A percentile compares a stretch with the other conserved stretches of the same genome.
These are phyloP conservation scores for Sugiyamaella mastotermitis DNA, from an alignment of 805 yeast species.

Conservation along the genomic window DNA sequence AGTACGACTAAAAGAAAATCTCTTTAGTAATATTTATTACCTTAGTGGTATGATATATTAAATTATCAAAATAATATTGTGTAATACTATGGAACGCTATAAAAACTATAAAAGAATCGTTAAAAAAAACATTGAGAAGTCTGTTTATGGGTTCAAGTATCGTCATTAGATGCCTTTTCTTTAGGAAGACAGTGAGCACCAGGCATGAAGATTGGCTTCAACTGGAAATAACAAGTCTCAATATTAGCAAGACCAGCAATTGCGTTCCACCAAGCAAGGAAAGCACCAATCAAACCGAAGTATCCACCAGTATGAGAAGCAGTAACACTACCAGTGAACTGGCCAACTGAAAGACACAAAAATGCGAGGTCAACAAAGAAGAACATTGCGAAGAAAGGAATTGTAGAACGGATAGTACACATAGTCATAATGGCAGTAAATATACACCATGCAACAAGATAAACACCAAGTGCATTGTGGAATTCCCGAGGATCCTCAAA, in stretches of 20 bases:
- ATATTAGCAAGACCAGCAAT: slow-evolving; percentile 55
- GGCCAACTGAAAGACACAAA: slow-evolving; percentile 38
- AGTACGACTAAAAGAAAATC: too few species aligned
- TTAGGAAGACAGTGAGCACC: slow-evolving; percentile 25
- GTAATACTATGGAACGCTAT: too few species aligned
- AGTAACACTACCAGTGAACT: slow-evolving; percentile 17
- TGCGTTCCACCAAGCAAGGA: slow-evolving; percentile 57
- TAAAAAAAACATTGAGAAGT: too few species aligned
- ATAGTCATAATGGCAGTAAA: slow-evolving; percentile 50
- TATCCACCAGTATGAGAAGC: slow-evolving; percentile 62
- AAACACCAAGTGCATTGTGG: slow-evolving; percentile 52
- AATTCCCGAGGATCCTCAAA: slow-evolving; percentile 38
- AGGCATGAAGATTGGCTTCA: slow-evolving; percentile 47
- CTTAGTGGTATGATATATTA: too few species aligned
- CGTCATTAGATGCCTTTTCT: too few species aligned
- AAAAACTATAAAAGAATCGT: too few species aligned
- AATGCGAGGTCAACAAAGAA: slow-evolving; percentile 49
- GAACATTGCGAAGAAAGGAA: slow-evolving; percentile 55
- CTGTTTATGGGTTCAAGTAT: too few species aligned
- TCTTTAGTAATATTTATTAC: too few species aligned
- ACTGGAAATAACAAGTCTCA: slow-evolving; percentile 52
- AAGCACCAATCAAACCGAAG: slow-evolving; percentile 49
- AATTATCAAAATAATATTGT: too few species aligned
- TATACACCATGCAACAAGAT: slow-evolving; percentile 56
- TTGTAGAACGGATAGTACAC: slow-evolving; percentile 58